These are phyloP conservation scores for Penicillium bialowiezense DNA, from an alignment of 495 filamentous ascomycete species.

Conservation along the genomic window DNA sequence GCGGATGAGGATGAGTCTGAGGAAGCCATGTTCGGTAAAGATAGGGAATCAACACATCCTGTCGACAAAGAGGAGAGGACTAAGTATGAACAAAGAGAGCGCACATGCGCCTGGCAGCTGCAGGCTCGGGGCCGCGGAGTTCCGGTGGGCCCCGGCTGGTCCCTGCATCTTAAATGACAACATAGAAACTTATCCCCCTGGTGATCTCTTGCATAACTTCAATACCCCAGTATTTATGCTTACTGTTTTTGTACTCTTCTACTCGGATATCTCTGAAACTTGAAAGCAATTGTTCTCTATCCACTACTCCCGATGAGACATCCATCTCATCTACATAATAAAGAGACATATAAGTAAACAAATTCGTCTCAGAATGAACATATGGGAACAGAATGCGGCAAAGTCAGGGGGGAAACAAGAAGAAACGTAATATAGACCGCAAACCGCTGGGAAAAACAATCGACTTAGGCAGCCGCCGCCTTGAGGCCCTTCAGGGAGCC, in stretches of 20 bases:
- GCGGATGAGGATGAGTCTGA: constrained; percentile 15
- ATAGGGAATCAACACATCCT: constrained; percentile 2
- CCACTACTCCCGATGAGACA: constrained; percentile 24
- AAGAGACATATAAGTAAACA: constrained; percentile 30
- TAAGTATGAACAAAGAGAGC: not conserved
- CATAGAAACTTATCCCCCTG: too few relatives aligned
- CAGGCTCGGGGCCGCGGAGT: constrained; percentile 6
- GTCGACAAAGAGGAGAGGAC: not conserved
- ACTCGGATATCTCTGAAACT: not conserved
- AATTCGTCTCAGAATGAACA: constrained; percentile 28
- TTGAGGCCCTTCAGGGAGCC: constrained; percentile 95
- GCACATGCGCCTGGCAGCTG: not conserved
- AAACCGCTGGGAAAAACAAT: constrained; percentile 28
- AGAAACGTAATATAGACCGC: constrained; percentile 30
- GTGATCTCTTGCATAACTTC: too few relatives aligned
- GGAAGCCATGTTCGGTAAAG: constrained; percentile 26
- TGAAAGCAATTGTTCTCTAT: constrained; percentile 25
- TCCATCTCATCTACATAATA: constrained; percentile 23
- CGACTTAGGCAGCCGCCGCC: constrained; percentile 45
- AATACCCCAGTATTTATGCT: too few relatives aligned
- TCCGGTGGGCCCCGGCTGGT: constrained; percentile 8
- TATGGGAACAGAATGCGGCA: constrained; percentile 12
- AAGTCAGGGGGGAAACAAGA: constrained; percentile 19
- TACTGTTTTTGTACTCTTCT: too few relatives aligned
- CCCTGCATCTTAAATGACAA: not conserved